Conservation (phyloP, 169 alveolate species). For the Plasmodium inui region DNA sequence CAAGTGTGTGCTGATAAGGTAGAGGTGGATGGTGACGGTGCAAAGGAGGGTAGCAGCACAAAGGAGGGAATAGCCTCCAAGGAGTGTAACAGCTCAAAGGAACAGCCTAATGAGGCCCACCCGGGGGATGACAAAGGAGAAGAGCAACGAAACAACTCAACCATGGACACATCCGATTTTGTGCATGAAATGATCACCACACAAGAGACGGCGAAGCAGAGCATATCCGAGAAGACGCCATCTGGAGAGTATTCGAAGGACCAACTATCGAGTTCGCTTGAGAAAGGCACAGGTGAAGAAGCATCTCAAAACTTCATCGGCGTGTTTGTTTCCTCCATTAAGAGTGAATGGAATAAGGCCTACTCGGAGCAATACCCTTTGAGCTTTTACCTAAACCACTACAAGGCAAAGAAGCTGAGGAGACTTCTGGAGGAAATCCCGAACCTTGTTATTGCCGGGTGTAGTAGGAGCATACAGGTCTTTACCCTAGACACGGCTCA, state of each 20-base stretch:
- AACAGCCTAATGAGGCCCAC: not conserved
- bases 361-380: conserved; percentile 73
- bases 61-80: too few relatives aligned
- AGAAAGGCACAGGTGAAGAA: not conserved
- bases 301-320: conserved; percentile 65
- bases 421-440: conserved; percentile 78
- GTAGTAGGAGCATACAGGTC: conserved; percentile 80
- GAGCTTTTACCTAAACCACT: conserved; percentile 66
- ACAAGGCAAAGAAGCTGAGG: conserved; percentile 67
- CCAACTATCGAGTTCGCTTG: conserved; percentile 4
- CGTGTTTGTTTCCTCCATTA: conserved; percentile 79
- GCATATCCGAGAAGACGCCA: conserved; percentile 8
- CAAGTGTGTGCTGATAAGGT: not conserved
- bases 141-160: conserved; percentile 18
- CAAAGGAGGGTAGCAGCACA: not conserved
- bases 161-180: conserved; percentile 16
- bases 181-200: conserved; percentile 11
- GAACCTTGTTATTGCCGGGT: conserved; percentile 76
- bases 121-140: not conserved
- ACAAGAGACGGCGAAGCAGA: conserved; percentile 35
- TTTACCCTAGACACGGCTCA: conserved; percentile 77
- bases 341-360: conserved; percentile 78
- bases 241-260: conserved; percentile 11
- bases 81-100: not conserved
- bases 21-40: not conserved